These are phyloP conservation scores for Rhododendron griersonianum DNA, from an alignment of 148 eudicot species.

Conservation along the genomic window DNA sequence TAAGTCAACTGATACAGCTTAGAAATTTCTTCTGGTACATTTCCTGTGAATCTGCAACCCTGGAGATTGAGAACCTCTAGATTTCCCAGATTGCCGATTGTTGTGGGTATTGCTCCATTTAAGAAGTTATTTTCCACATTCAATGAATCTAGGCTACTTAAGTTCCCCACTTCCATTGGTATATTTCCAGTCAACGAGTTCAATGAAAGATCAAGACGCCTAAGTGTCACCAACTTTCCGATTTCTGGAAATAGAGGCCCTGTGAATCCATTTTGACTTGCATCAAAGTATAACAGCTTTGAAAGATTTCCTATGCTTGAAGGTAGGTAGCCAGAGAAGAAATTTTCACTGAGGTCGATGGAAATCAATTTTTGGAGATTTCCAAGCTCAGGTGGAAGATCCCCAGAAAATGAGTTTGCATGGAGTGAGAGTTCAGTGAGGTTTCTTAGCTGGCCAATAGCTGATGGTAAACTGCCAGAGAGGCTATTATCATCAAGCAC, in stretches of 20 bases:
- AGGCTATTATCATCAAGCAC: conserved; percentile 71
- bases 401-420: conserved; percentile 57
- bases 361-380: conserved; percentile 49
- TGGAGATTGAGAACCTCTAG: conserved; percentile 50
- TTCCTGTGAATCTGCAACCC: conserved; percentile 57
- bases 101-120: conserved; percentile 49
- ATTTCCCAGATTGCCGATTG: conserved; percentile 48
- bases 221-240: conserved; percentile 45
- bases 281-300: conserved; percentile 52
- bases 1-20: conserved; percentile 44
- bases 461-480: conserved; percentile 64
- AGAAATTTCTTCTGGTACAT: conserved; percentile 57
- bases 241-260: conserved; percentile 58
- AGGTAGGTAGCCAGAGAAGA: conserved; percentile 70
- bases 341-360: conserved; percentile 65
- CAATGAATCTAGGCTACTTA: conserved; percentile 36
- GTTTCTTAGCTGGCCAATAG: conserved; percentile 54
- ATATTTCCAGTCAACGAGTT: conserved; percentile 57
- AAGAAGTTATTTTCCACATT: conserved; percentile 34
- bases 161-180: conserved; percentile 47
- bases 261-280: conserved; percentile 46
- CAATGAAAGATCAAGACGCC: conserved; percentile 56
- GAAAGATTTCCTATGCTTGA: conserved; percentile 51
- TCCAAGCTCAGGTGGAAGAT: conserved; percentile 74
- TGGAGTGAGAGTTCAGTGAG: conserved; percentile 64